Percentiles rank a stretch among this genome's conserved stretches.
Conservation (phyloP, 2,329 filamentous ascomycete genomes). For the Xylariaceae sp. region DNA sequence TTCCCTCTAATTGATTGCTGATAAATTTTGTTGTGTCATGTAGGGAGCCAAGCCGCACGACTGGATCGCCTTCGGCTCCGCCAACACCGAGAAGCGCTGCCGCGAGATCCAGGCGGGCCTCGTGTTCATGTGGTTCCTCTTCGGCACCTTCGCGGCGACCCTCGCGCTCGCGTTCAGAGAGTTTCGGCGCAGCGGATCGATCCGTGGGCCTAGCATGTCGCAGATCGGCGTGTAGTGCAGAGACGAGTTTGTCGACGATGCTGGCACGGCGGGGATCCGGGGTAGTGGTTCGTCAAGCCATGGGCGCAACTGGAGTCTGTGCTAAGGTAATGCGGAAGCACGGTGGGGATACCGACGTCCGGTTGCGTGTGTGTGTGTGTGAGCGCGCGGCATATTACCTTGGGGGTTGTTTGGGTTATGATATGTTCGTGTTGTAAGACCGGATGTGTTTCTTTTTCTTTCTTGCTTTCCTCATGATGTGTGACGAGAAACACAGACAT, state of each 20-base stretch:
- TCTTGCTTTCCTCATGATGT: too few relatives aligned
- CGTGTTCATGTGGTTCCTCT: conserved; percentile 77
- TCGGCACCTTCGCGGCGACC: conserved; percentile 53
- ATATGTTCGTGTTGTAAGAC: too few relatives aligned
- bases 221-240: conserved; percentile 46
- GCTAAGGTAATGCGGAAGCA: background rate
- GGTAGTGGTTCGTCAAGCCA: background rate
- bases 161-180: conserved; percentile 52
- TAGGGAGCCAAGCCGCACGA: conserved; percentile 41
- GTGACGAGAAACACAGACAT: too few relatives aligned
- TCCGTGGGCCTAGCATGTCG: conserved; percentile 49
- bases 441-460: too few relatives aligned
- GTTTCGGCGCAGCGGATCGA: conserved; percentile 46
- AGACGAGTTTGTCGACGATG: conserved; percentile 17
- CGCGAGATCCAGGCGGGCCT: conserved; percentile 68
- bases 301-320: conserved; percentile 5
- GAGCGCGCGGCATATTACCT: too few relatives aligned
- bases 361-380: too few relatives aligned
- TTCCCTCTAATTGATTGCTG: background rate
- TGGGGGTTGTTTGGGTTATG: too few relatives aligned
- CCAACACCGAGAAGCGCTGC: conserved; percentile 58
- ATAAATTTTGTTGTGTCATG: background rate
- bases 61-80: conserved; percentile 59
- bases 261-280: background rate
- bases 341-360: background rate